phyloP scores from a whole-genome alignment of 768 basidiomycete genomes.

The Collybia sp. region DNA sequence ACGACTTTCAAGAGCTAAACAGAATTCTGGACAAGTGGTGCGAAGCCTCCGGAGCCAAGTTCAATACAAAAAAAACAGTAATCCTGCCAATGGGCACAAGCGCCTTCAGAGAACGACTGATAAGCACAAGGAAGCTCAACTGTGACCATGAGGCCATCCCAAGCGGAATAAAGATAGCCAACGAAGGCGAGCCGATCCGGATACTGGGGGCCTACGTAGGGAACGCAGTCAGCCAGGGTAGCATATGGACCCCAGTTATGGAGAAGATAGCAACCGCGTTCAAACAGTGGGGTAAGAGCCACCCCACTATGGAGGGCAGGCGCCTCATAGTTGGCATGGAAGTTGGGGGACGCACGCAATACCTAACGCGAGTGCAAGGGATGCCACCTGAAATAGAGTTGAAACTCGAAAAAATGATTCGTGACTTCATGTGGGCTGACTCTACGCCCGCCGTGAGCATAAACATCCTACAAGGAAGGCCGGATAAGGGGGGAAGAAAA shows the following conservation, averaged over 20 bases:
- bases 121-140: slow-evolving; percentile 4
- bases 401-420: slow-evolving; percentile 12
- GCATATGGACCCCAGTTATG: slow-evolving; percentile 18
- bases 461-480: slow-evolving; percentile 11
- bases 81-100: slow-evolving; percentile 26
- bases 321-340: slow-evolving; percentile 18
- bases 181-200: slow-evolving; percentile 20
- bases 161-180: slow-evolving; percentile 15
- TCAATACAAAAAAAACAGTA: slow-evolving; percentile 36
- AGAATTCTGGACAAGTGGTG: slow-evolving; percentile 33
- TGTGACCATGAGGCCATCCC: slow-evolving; percentile 6
- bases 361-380: slow-evolving; percentile 25
- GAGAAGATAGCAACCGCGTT: slow-evolving; percentile 19
- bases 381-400: slow-evolving; percentile 25
- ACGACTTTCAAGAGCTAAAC: slow-evolving; percentile 18
- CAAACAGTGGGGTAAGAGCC: slow-evolving; percentile 14
- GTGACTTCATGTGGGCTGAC: slow-evolving; percentile 21
- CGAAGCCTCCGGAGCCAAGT: slow-evolving; percentile 31
- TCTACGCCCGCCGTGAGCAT: slow-evolving; percentile 9
- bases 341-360: slow-evolving; percentile 27
- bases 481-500: slow-evolving; percentile 15
- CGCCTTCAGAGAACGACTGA: slow-evolving; percentile 10
- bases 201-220: slow-evolving; percentile 28
- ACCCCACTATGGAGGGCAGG: slow-evolving; percentile 24
- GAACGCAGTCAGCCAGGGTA: slow-evolving; percentile 14